Conservation (phyloP, 345 rosid genomes). For the Ricinus communis region DNA sequence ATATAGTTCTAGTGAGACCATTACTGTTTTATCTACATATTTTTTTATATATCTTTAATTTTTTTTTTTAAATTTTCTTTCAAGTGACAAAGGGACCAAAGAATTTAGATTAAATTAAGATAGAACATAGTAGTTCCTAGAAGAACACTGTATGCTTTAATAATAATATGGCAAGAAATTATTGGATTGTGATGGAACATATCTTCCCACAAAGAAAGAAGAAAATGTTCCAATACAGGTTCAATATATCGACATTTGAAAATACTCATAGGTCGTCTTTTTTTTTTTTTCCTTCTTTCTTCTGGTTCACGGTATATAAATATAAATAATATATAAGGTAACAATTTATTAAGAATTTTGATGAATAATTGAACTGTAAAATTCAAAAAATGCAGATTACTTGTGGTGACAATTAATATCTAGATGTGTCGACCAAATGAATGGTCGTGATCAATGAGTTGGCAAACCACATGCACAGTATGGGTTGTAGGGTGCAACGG, state of each 20-base stretch:
- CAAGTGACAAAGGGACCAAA: slow-evolving; percentile 5
- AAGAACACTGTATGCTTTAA: neutral
- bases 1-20: too few relatives aligned
- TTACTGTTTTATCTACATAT: too few relatives aligned
- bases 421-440: slow-evolving; percentile 13
- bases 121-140: neutral
- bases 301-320: too few relatives aligned
- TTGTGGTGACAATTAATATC: too few relatives aligned
- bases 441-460: slow-evolving; percentile 47
- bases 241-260: neutral
- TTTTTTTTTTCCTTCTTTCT: too few relatives aligned
- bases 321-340: too few relatives aligned
- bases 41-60: too few relatives aligned
- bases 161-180: slow-evolving; percentile 7
- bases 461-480: slow-evolving; percentile 44
- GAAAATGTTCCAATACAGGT: neutral
- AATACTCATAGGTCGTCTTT: too few relatives aligned
- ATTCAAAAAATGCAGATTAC: too few relatives aligned
- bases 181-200: slow-evolving; percentile 10
- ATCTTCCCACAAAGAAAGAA: neutral
- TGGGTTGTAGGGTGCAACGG: slow-evolving; percentile 44
- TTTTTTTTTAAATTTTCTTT: neutral
- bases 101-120: slow-evolving; percentile 8
- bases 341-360: too few relatives aligned
- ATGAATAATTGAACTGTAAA: too few relatives aligned